phyloP scores from a whole-genome alignment of 768 basidiomycete species.

The Leucosporidium creatinivorum region DNA sequence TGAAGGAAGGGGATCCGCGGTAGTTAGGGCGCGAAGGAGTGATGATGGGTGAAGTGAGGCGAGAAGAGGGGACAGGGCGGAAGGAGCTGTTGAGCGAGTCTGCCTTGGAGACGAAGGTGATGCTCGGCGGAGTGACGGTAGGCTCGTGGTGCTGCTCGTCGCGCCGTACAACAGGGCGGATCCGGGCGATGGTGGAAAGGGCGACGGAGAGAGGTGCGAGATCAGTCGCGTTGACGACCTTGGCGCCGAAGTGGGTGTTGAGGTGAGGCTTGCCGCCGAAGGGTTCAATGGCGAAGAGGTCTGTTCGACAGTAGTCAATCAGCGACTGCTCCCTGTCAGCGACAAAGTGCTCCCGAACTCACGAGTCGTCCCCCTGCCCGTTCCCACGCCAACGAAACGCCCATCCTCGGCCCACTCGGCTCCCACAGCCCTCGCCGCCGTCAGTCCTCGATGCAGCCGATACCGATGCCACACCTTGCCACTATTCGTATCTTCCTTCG shows the following conservation, averaged over 20 bases:
- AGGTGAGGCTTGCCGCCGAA: slow-evolving; percentile 22
- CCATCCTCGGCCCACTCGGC: slow-evolving; percentile 25
- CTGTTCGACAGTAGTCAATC: not conserved
- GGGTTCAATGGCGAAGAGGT: slow-evolving; percentile 30
- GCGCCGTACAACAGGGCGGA: not conserved
- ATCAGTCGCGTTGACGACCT: slow-evolving; percentile 12
- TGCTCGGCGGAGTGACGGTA: not conserved
- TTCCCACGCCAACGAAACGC: slow-evolving; percentile 30
- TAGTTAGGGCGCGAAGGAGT: not conserved
- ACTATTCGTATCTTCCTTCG: not conserved
- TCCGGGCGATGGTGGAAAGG: slow-evolving; percentile 18
- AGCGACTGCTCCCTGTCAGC: not conserved
- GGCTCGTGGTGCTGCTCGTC: not conserved
- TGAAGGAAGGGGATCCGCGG: not conserved
- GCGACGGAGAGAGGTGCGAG: slow-evolving; percentile 25
- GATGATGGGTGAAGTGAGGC: not conserved
- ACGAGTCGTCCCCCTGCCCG: slow-evolving; percentile 28
- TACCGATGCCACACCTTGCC: slow-evolving; percentile 37
- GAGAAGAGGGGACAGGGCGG: not conserved
- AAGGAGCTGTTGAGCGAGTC: slow-evolving; percentile 6
- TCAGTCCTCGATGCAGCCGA: slow-evolving; percentile 30
- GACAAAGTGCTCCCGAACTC: not conserved
- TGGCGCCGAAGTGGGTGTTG: slow-evolving; percentile 12
- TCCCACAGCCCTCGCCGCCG: slow-evolving; percentile 2
- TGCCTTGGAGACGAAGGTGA: slow-evolving; percentile 16